Base-by-base conservation (phyloP, 2,329 filamentous ascomycete species). In the Sclerotinia nivalis region DNA sequence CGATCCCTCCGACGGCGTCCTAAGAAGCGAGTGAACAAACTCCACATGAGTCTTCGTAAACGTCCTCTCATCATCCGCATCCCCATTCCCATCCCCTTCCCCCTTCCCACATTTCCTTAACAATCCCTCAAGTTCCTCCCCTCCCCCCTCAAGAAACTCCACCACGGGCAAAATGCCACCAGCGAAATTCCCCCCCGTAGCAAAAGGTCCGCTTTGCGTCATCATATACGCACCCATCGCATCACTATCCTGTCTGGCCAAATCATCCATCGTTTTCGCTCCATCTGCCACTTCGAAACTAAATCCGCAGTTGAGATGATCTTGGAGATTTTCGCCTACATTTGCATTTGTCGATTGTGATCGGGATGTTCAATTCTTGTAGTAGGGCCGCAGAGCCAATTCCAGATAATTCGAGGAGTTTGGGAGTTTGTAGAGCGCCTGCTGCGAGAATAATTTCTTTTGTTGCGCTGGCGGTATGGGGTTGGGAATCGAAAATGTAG, bases 341-440 rank as follows among this genome's bases (percentile, higher is more conserved):
- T 72, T 68, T 1, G 66, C 69, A 50, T 75, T 43, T 74, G 43
- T 74, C 65, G n/a, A 73, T 49, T 0, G 73, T 15, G 2, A 72
- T 59, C 8, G 67, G n/a, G 18, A 78, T 76, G 5, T 71, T 71
- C 20, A 70, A 67, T 4, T 34, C 52, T 18, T 73, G 60, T 5
- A 77, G 72, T 4, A 73, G 45, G 7, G 66, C 56, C 9, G 62
- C 59, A 28, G 64, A 65, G 12, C 77, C 78, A 62, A 79, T 73
- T 22, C 79, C 77, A 22, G 78, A 80, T 12, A 79, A 70, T 70
- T 80, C 77, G 10, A 80, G 73, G 4, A 80, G 52, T 66, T 79
- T 73, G 15, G 77, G 79, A 18, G 71, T 75, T 28, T 72, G 66
- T 34, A 79, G 68, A 2, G 72, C 71, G 2, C 78, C 77, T 22